phyloP scores from a whole-genome alignment of 768 basidiomycete genomes.

The Trametes cubensis region DNA sequence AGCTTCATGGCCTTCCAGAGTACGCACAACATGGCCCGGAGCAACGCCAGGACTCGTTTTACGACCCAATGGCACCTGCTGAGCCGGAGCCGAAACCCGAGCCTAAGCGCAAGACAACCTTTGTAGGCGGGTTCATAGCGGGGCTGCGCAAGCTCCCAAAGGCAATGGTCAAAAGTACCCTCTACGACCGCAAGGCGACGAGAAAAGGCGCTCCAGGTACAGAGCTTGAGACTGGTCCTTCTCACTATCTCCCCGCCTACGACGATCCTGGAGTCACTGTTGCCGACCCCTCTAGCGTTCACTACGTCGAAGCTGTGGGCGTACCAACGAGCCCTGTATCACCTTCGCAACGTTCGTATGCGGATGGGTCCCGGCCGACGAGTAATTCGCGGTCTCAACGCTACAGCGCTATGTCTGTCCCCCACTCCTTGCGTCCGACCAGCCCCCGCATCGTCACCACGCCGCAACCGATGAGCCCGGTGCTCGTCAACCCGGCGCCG shows the following conservation, averaged over 20 bases:
- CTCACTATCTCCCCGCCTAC: slow-evolving; percentile 23
- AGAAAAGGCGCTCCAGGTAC: slow-evolving; percentile 21
- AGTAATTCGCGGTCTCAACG: slow-evolving; percentile 10
- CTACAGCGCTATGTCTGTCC: slow-evolving; percentile 7
- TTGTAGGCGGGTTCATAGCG: slow-evolving; percentile 33
- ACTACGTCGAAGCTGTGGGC: slow-evolving; percentile 18
- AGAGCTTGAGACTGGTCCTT: slow-evolving; percentile 7
- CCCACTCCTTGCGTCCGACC: neutral
- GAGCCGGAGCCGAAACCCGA: neutral
- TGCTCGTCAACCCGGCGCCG: slow-evolving; percentile 34
- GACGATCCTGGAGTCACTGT: slow-evolving; percentile 25
- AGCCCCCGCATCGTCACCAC: slow-evolving; percentile 13
- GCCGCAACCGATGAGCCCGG: slow-evolving; percentile 26
- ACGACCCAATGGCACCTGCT: neutral
- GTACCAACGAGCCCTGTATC: slow-evolving; percentile 9
- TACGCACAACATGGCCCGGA: neutral
- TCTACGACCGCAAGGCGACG: slow-evolving; percentile 21
- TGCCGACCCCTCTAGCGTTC: slow-evolving; percentile 21
- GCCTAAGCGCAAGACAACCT: slow-evolving; percentile 18
- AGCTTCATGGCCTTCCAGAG: neutral
- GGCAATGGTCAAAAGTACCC: slow-evolving; percentile 18
- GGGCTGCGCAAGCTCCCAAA: slow-evolving; percentile 25
- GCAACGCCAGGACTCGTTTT: slow-evolving; percentile 5
- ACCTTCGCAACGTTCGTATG: slow-evolving; percentile 7
- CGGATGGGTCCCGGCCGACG: neutral